Evolutionary conservation across 495 filamentous ascomycete species (phyloP), one percentile per base, ranked within the genome.

Genomic region (Penicillium macrosclerotiorum): DNA sequence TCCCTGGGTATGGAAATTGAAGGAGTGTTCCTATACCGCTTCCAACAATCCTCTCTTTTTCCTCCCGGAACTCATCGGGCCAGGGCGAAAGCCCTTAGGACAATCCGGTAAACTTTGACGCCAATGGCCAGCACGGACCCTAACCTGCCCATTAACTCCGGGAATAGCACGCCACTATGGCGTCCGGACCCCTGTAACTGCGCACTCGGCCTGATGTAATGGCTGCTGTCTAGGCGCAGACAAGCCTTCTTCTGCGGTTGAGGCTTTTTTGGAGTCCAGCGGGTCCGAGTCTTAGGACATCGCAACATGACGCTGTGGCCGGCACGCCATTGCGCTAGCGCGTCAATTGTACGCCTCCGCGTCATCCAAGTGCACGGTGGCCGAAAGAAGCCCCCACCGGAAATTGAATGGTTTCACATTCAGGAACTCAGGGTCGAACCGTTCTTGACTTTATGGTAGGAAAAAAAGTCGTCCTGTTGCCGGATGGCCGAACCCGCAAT

Each of bases 181-280:
- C 25, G 25, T 6, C 19, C 13, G 8, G 8, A 19, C 7, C 13
- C 26, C 17, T 6, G 17, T 12, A 29, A 6, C 25, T 12, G 6
- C 25, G 25, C 5, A 5, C 25, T 18, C 6, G 12, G 19, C 29
- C 26, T 47, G 38, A 47, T 52, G 38, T 46, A 47, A 52, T 47
- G 35, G 19, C 35, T 13, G 35, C 37, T 8, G 13, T 29, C 8
- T 11, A 5, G 48, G 13, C 29, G 19, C n/a, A 33, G 14, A 23
- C 23, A 45, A 37, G 35, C 45, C 41, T 37, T 29, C 17, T 14
- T 20, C n/a, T 29, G 14, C 45, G 45, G 45, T 22, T 45, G 51
- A 36, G 36, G 51, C 40, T 49, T 53, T 39, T 54, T 44, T 37
- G 11, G 13, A 12, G 13, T 41, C 13, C 14, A 8, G 37, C n/a